These are phyloP conservation scores for Candida coquimbonensis DNA, from an alignment of 805 yeast genomes.

Conservation along the genomic window DNA sequence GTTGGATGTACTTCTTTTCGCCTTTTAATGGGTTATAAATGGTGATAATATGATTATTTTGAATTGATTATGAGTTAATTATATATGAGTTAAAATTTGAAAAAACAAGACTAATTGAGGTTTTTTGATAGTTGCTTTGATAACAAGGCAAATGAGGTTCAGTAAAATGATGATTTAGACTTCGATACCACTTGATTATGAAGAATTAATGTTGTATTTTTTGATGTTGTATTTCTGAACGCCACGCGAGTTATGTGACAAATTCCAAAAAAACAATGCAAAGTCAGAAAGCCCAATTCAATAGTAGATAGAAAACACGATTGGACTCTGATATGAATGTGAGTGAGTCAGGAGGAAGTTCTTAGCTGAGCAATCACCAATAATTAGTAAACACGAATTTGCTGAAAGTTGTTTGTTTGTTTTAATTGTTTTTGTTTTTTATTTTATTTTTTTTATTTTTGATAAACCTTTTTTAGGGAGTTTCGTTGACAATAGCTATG, in stretches of 20 bases:
- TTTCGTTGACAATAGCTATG: neutral
- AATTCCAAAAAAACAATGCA: too few species aligned
- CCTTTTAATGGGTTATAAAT: too few species aligned
- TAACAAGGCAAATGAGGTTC: too few species aligned
- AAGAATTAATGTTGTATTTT: neutral
- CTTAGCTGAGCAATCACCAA: too few species aligned
- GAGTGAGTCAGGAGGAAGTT: too few species aligned
- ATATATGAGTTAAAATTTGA: too few species aligned
- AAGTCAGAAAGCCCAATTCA: neutral
- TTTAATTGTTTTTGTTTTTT: slow-evolving; percentile 1
- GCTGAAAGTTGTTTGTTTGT: neutral
- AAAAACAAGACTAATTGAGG: too few species aligned
- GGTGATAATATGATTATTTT: too few species aligned
- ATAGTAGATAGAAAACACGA: neutral
- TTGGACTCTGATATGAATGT: neutral
- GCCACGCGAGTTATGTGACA: slow-evolving; percentile 9
- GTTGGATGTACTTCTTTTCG: too few species aligned
- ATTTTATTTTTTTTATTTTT: neutral
- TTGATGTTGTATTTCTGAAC: neutral
- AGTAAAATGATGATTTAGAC: neutral
- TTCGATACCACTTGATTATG: neutral
- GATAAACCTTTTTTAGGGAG: neutral
- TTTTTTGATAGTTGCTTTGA: too few species aligned
- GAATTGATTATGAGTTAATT: too few species aligned
- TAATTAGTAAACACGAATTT: neutral